Evolutionary conservation across 2,329 filamentous ascomycete species (phyloP).

Genomic region (Penicillium aurantiogriseum): DNA sequence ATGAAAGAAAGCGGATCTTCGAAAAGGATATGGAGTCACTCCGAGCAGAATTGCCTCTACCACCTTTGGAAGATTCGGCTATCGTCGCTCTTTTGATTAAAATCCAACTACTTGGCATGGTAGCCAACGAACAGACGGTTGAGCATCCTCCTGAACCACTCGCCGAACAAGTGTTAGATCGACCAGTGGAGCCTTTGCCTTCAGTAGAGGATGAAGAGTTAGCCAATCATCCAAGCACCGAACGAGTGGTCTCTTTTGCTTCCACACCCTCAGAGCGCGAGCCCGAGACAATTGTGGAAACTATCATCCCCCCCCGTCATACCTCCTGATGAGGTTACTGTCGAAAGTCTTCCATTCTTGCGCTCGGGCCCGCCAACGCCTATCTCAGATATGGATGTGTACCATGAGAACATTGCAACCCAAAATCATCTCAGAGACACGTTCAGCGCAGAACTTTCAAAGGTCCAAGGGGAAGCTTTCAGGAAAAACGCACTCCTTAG

Average conservation of each 20-base stretch:
- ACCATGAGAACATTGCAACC: conserved; percentile 41
- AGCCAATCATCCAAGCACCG: neutral
- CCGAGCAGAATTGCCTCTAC: conserved; percentile 43
- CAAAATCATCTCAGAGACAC: conserved; percentile 42
- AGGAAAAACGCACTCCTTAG: conserved; percentile 42
- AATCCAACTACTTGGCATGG: conserved; percentile 46
- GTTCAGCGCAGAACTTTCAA: conserved; percentile 39
- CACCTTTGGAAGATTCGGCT: conserved; percentile 43
- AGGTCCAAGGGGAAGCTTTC: conserved; percentile 39
- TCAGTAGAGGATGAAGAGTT: conserved; percentile 16
- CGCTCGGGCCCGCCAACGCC: conserved; percentile 44
- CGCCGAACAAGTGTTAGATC: conserved; percentile 9
- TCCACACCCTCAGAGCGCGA: conserved; percentile 2
- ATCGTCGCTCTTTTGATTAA: conserved; percentile 43
- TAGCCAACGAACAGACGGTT: conserved; percentile 36
- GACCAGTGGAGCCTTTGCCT: conserved; percentile 4
- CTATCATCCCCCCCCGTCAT: conserved; percentile 8
- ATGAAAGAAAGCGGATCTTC: conserved; percentile 45
- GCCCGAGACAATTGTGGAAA: conserved; percentile 8
- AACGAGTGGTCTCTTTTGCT: conserved; percentile 16
- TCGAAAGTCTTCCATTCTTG: conserved; percentile 49
- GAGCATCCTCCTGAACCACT: neutral
- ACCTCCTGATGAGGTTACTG: conserved; percentile 30
- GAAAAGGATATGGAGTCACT: conserved; percentile 46
- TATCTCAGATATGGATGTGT: conserved; percentile 46